A percentile compares a stretch with the other conserved stretches of the same genome.
These are phyloP conservation scores for Myxozyma mucilagina DNA, from an alignment of 805 yeast genomes.

Conservation along the genomic window DNA sequence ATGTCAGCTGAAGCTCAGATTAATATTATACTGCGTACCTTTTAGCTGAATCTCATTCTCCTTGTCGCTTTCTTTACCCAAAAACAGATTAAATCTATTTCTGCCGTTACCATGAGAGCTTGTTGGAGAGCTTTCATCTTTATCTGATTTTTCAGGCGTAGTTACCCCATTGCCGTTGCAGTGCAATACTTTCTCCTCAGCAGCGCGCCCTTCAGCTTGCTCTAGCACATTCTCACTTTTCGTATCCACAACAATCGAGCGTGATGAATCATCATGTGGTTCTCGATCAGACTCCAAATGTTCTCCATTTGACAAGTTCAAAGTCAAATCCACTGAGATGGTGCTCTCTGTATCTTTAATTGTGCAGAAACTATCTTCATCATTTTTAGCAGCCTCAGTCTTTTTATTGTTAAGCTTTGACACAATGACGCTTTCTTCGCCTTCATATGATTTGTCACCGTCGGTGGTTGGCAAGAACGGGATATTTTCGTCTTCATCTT, in stretches of 20 bases:
- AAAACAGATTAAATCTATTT: no score
- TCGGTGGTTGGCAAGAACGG: background rate
- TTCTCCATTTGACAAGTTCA: no score
- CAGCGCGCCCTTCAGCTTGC: background rate
- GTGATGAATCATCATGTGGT: background rate
- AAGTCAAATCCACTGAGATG: no score
- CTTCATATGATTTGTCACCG: background rate
- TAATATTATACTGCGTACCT: background rate
- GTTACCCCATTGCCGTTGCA: no score
- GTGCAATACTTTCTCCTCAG: no score
- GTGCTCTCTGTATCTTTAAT: no score
- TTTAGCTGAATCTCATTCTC: background rate
- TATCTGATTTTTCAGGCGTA: no score
- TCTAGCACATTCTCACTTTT: background rate
- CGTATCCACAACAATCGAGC: background rate
- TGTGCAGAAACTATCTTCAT: background rate
- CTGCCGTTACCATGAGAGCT: no score
- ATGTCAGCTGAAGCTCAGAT: background rate
- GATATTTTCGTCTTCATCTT: conserved; percentile 1
- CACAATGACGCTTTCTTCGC: background rate
- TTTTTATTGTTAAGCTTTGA: background rate
- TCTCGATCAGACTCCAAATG: background rate
- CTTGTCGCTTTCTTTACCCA: background rate
- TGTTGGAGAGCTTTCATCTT: no score
- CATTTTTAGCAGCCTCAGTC: background rate